Evolutionary conservation across 768 basidiomycete genomes (phyloP), one percentile per base, ranked within the genome.

Genomic region (Royoungia palumana): DNA sequence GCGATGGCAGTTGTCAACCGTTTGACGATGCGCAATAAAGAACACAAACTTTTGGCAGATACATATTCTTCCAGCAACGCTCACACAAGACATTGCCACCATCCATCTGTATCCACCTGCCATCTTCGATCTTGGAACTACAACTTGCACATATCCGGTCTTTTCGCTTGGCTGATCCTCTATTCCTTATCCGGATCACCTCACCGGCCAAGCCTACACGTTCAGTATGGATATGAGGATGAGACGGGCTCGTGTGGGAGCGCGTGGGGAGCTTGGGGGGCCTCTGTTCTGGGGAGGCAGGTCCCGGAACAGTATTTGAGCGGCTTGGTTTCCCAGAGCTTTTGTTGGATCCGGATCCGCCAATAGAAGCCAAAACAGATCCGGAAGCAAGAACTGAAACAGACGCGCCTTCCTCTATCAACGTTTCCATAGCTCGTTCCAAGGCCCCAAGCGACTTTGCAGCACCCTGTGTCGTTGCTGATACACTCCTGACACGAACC

Each of bases 1-100:
- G 56, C 48, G 46, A 25, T 25, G 24, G 17, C 25, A 32, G 44
- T 20, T 42, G 20, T 51, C 32, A 53, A 36, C 28, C 25, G 32
- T 47, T 22, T 17, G 38, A 22, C 44, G 32, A 39, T 34, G 44
- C 39, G n/a, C 17, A 12, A 22, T 3, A 19, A 21, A 38, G 14
- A 43, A 40, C 39, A 41, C 80, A 35, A 54, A 88, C 90, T 75
- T 92, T 93, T 52, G 94, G 94, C 53, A 96, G 69, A 72, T 95
- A 96, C 85, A 94, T 87, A 60, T 88, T 83, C 75, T 95, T 96
- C 94, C 94, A 96, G 66, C 94, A 94, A 59, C 69, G 70, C 62
- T 94, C 94, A 66, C 94, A 96, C 58, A 96, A 69, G 32, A 92
- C 82, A 34, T 70, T 80, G 48, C 80, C 85, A n/a, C 74, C 78